Base-by-base conservation (phyloP, 2,329 filamentous ascomycete genomes). In the Fusarium subglutinans region DNA sequence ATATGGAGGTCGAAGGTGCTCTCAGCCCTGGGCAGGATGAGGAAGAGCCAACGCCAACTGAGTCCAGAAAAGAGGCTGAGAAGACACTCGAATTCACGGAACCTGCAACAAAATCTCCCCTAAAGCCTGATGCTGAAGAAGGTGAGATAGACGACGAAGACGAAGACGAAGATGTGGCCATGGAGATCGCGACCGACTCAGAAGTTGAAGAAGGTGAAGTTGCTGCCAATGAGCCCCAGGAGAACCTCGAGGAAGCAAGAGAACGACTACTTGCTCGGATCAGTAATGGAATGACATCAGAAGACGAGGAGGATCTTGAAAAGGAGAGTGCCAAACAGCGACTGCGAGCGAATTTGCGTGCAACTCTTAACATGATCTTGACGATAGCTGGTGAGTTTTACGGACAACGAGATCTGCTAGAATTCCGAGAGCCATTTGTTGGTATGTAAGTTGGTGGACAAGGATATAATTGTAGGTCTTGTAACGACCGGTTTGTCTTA, bases 361-460 rank as follows among this genome's bases (percentile, higher is more conserved):
- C 91, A n/a, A 95, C 94, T 45, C 86, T 98, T 40, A 95, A 97
- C 83, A 97, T 97, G 94, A 94, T 98, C 60, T 86, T 98, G 75
- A 96, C 94, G 0, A 88, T 98, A 41, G 92, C 93, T 54, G 95
- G 94, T 77, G 95, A 98, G 83, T 90, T 93, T 74, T 98, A 95
- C 82, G 95, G 96, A 3, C 96, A 98, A 83, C 88, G 92, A 73
- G 96, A 98, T 82, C 83, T 98, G 71, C 87, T 98, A 55, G 90
- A 93, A 77, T 93, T 92, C 70, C 89, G 94, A 66, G 89, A 92
- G 70, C 88, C 89, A 8, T 91, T 90, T 76, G 83, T 86, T 28
- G 83, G 84, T 40, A 80, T 86, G 75, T 85, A 82, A 80, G 66
- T 72, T 63, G 64, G 30, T 43, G 59, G 41, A 51, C 11, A 47